These are phyloP conservation scores for Syncephalis plumigaleata DNA, from an alignment of 371 early-diverging fungal species.

Conservation along the genomic window DNA sequence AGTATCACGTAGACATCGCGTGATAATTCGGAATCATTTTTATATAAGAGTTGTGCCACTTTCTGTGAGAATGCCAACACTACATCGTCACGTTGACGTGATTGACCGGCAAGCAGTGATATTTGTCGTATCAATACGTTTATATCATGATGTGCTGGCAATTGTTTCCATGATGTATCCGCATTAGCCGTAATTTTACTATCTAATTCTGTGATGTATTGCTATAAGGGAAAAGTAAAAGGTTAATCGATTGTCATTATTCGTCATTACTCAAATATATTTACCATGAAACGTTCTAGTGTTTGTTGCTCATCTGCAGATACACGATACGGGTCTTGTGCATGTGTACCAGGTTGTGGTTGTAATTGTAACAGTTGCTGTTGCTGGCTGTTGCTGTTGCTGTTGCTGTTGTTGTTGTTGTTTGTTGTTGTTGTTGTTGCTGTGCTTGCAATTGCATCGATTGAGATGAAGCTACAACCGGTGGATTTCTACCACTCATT, in stretches of 20 bases:
- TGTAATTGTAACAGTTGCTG: no score
- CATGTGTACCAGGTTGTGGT: no score
- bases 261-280: not conserved
- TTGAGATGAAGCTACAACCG: no score
- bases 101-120: slow-evolving; percentile 33
- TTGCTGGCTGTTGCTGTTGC: no score
- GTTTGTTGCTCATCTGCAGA: no score
- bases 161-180: slow-evolving; percentile 21
- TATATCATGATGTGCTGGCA: slow-evolving; percentile 54
- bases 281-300: no score
- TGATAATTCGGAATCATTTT: slow-evolving; percentile 46
- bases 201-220: slow-evolving; percentile 57
- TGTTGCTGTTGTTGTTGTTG: no score
- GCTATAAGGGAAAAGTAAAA: slow-evolving; percentile 15
- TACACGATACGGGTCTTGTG: no score
- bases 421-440: no score
- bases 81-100: slow-evolving; percentile 56
- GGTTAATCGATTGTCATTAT: slow-evolving; percentile 5
- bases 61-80: slow-evolving; percentile 71
- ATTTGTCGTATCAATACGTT: slow-evolving; percentile 53
- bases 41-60: slow-evolving; percentile 66
- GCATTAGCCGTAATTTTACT: slow-evolving; percentile 37
- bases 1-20: slow-evolving; percentile 69
- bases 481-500: no score
- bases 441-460: no score